Base-by-base conservation (phyloP, 495 filamentous ascomycete genomes). In the Hypomontagnella submonticulosa region DNA sequence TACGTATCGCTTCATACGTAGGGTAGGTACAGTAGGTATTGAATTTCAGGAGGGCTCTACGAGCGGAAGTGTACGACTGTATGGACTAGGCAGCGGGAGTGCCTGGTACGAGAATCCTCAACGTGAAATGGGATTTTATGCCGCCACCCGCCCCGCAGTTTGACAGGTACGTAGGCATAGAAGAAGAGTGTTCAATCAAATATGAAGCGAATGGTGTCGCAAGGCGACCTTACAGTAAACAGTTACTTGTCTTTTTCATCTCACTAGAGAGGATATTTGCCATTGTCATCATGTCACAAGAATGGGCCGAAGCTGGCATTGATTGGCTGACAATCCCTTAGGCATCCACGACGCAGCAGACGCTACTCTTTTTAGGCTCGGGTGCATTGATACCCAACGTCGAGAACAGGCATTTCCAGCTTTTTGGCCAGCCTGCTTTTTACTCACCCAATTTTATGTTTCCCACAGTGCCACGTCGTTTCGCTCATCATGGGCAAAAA, bases 311-410 rank as follows among this genome's bases (percentile, higher is more conserved):
- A 54, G 52, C 9, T 49, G 51, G 32, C 23, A 52, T 13, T 68
- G 69, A 68, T 68, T 71, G 69, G 65, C 53, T 54, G 55, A 63
- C 43, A 30, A 13, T 23, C 40, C 36, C 59, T 74, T 67, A 67
- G 72, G 72, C 72, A 74, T 55, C 70, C 65, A 74, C 53, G 50
- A 57, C 43, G 44, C 50, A 69, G 36, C 49, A 47, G 40, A 48
- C 57, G 63, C 63, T 57, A 61, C 44, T 63, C 44, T 61, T 46
- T 66, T 73, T 66, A 55, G 72, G 72, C 72, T 67, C 67, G 42
- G 27, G 67, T 67, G 72, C 72, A 74, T 75, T 73, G 73, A 68
- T 75, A 75, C 73, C 73, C 73, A 75, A 75, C 64, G 60, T 48
- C 54, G 58, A 62, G 57, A 67, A 65, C 67, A 66, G 66, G 64